Evolutionary conservation across 129 eudicot species (phyloP).

Genomic region (Sambucus nigra): DNA sequence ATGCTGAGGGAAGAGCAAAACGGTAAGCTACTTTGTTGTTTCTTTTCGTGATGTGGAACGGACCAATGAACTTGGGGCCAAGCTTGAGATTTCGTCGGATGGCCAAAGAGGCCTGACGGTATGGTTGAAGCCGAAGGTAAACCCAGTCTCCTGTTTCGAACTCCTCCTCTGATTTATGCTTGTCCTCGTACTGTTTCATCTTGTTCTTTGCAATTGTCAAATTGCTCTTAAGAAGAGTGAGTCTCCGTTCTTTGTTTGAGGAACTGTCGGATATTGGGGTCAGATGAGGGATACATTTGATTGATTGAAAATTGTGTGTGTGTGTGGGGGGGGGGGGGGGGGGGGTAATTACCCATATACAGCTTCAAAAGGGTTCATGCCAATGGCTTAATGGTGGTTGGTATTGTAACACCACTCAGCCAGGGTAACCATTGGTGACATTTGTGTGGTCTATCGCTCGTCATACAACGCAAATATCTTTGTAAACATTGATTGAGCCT

Average conservation of each 20-base stretch:
- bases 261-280: background rate
- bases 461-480: background rate
- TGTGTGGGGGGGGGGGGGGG: no score
- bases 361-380: slow-evolving; percentile 5
- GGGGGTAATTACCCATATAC: slow-evolving; percentile 3
- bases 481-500: background rate
- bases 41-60: background rate
- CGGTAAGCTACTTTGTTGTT: background rate
- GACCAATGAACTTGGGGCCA: background rate
- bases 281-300: no score
- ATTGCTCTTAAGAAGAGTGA: background rate
- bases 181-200: background rate
- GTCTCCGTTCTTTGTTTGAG: background rate
- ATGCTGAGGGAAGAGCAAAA: background rate
- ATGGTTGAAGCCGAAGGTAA: background rate
- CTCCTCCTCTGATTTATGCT: no score
- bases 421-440: slow-evolving; percentile 3
- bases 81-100: background rate
- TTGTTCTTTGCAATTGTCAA: background rate
- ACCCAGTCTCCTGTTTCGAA: slow-evolving; percentile 1
- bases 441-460: background rate
- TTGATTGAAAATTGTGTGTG: background rate
- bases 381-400: background rate
- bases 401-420: slow-evolving; percentile 14
- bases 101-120: background rate